Evolutionary conservation across 768 basidiomycete species (phyloP).

Genomic region (Mycena chlorophos): DNA sequence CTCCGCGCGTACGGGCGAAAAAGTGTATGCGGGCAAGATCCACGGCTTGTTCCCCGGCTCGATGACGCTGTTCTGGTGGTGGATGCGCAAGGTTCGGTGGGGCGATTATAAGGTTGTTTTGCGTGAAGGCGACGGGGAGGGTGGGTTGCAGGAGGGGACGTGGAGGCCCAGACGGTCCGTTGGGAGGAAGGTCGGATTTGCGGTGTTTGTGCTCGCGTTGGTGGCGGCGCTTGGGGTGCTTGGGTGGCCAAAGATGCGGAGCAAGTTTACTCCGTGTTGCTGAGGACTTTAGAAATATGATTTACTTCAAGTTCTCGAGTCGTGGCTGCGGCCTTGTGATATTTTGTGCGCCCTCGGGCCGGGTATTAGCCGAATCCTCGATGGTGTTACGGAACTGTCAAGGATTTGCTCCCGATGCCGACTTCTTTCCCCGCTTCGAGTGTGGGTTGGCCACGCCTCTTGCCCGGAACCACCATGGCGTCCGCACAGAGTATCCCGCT

Average conservation of each 20-base stretch:
- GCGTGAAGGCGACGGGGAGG: not conserved
- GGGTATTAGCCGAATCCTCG: too few species aligned
- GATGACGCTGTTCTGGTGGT: slow-evolving; percentile 10
- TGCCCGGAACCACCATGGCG: slow-evolving; percentile 5
- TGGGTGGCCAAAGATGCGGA: not conserved
- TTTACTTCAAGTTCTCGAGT: too few species aligned
- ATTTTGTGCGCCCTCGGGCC: too few species aligned
- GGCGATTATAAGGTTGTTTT: slow-evolving; percentile 3
- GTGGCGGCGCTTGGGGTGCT: not conserved
- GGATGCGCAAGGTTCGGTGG: slow-evolving; percentile 6
- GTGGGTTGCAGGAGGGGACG: not conserved
- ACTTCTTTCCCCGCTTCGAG: too few species aligned
- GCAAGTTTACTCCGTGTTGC: too few species aligned
- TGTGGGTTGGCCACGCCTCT: too few species aligned
- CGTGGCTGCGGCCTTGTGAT: too few species aligned
- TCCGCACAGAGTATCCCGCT: slow-evolving; percentile 29
- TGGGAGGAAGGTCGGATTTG: not conserved
- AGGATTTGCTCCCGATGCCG: too few species aligned
- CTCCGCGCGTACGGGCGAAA: slow-evolving; percentile 17
- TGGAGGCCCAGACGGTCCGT: not conserved
- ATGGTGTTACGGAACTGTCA: too few species aligned
- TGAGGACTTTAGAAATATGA: too few species aligned
- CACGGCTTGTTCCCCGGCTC: slow-evolving; percentile 12
- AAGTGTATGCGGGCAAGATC: slow-evolving; percentile 21
- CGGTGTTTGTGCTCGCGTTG: not conserved